These are phyloP conservation scores for Boletus holoroseus DNA, from an alignment of 1,284 basidiomycete species.

Conservation along the genomic window DNA sequence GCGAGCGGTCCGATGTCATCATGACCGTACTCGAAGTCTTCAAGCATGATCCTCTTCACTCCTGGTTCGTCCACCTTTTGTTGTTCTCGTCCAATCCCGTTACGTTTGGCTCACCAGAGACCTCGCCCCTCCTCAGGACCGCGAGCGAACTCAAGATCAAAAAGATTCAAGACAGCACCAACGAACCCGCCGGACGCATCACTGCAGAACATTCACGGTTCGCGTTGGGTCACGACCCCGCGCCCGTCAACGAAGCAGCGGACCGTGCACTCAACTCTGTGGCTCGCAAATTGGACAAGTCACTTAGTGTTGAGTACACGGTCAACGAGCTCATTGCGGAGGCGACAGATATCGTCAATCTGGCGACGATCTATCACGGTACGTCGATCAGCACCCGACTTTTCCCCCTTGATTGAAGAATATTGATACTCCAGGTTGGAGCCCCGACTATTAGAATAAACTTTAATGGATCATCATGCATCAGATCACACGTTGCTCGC, in stretches of 20 bases:
- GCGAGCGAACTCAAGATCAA: conserved; percentile 68
- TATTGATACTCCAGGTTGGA: conserved; percentile 31
- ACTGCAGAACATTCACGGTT: conserved; percentile 23
- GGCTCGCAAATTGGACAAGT: conserved; percentile 74
- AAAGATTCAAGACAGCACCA: conserved; percentile 45
- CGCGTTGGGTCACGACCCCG: conserved; percentile 52
- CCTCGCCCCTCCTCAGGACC: conserved; percentile 45
- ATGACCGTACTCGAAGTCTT: conserved; percentile 96
- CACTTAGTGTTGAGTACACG: conserved; percentile 85
- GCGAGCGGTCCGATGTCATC: conserved; percentile 81
- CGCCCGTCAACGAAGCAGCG: conserved; percentile 77
- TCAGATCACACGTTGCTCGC: neutral
- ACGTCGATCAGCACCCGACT: conserved; percentile 20
- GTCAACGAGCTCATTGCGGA: conserved; percentile 92
- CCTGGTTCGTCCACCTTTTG: conserved; percentile 56
- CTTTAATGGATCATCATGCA: neutral
- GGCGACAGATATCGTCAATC: conserved; percentile 74
- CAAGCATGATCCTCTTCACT: conserved; percentile 92
- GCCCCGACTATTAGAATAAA: conserved; percentile 32
- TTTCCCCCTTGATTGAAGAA: conserved; percentile 6
- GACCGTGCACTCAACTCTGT: conserved; percentile 83
- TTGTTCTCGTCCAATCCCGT: neutral
- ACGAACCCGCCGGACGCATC: conserved; percentile 20
- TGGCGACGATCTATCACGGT: conserved; percentile 79
- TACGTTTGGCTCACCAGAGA: neutral